Percentiles rank a stretch among this genome's conserved stretches.
Evolutionary conservation across 2,329 filamentous ascomycete genomes (phyloP).

Genomic region (Neonectria sp.): DNA sequence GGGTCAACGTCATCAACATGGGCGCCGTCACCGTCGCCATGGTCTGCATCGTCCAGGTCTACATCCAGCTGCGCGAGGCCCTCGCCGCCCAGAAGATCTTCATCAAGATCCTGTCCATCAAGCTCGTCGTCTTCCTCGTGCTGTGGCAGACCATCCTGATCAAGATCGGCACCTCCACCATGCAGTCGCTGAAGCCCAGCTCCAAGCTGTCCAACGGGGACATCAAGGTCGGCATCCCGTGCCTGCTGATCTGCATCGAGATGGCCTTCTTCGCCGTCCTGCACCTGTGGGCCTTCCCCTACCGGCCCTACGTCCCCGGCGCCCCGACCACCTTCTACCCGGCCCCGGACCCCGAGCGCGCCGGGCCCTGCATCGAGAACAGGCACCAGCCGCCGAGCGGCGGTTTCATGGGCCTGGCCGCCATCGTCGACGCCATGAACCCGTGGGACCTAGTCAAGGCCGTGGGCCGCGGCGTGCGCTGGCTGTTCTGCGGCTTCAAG

Average conservation of each 20-base stretch:
- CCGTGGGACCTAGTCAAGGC: slow-evolving; percentile 88
- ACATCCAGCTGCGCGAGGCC: slow-evolving; percentile 80
- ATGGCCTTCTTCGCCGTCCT: slow-evolving; percentile 86
- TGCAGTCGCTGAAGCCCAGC: slow-evolving; percentile 74
- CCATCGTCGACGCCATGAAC: slow-evolving; percentile 81
- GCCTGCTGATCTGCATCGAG: slow-evolving; percentile 83
- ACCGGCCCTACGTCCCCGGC: slow-evolving; percentile 74
- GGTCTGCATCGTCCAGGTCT: slow-evolving; percentile 92
- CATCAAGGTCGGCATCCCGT: slow-evolving; percentile 85
- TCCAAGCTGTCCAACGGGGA: slow-evolving; percentile 77
- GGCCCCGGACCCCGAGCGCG: slow-evolving; percentile 57
- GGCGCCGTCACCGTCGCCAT: slow-evolving; percentile 85
- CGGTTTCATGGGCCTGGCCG: slow-evolving; percentile 75
- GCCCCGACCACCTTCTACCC: slow-evolving; percentile 65
- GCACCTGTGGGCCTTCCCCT: slow-evolving; percentile 88
- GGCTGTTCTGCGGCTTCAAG: slow-evolving; percentile 83
- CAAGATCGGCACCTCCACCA: slow-evolving; percentile 68
- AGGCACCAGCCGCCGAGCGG: slow-evolving; percentile 69
- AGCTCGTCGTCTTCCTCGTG: slow-evolving; percentile 91
- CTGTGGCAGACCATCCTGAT: slow-evolving; percentile 83
- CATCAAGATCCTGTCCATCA: slow-evolving; percentile 88
- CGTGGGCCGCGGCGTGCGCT: slow-evolving; percentile 81
- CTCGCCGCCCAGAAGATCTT: slow-evolving; percentile 80
- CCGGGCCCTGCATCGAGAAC: slow-evolving; percentile 60
- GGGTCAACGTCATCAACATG: slow-evolving; percentile 82